Evolutionary conservation across 192 early-diverging fungal species (phyloP), one percentile per base, ranked within the genome.

Genomic region (Coemansia furcata): DNA sequence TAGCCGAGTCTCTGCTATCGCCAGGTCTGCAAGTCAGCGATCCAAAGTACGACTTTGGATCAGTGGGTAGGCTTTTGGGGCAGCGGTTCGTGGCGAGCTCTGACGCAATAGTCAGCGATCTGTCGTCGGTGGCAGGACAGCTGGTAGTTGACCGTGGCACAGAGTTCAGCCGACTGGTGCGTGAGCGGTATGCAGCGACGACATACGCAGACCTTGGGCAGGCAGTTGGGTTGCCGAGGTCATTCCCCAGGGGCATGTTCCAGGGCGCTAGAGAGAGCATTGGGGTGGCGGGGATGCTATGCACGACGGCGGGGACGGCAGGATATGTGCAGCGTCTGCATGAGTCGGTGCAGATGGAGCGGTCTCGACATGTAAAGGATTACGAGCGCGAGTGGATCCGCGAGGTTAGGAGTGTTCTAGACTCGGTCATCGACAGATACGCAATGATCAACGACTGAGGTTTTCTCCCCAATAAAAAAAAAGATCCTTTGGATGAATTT

Each of bases 111-210:
- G 60, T 63, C 43, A 26, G 42, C 23, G 26, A 36, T 29, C 15
- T 74, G 11, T 23, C 52, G 35, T 29, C 39, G 3, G 23, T 74
- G 7, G 63, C 67, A n/a, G 78, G 78, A 7, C 69, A 47, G 32
- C 55, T 81, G 33, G 52, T 72, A 6, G 78, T 67, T 17, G 78
- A 80, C 47, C 78, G 78, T 15, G 78, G 78, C 23, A 80, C 78
- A 2, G 29, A 19, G 8, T 36, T 75, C 36, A 49, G 66, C 39
- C 52, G 33, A 14, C 35, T 75, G 12, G 46, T 80, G 19, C 26
- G 69, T 6, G 60, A 50, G 29, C 52, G 23, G 12, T 49, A 62
- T 5, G 55, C 62, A 5, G 57, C 39, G 15, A 37, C 54, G 1
- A 69, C 73, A 21, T 65, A 42, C 23, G 26, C 63, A 6, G 36